These are phyloP conservation scores for Boletus hoseneyae DNA, from an alignment of 1,284 basidiomycete species.

Conservation along the genomic window DNA sequence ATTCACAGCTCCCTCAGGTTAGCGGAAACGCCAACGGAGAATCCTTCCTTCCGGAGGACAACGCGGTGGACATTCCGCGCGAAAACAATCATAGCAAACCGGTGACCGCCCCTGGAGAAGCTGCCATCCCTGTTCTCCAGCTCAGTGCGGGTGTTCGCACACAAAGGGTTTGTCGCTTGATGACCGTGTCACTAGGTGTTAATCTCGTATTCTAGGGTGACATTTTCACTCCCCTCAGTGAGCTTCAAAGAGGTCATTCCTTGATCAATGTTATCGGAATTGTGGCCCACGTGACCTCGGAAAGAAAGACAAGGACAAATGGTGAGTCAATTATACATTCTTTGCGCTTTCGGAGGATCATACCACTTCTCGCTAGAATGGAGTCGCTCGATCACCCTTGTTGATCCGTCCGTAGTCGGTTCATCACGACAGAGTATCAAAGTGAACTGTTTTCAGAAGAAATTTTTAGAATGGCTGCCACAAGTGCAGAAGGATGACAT, in stretches of 20 bases:
- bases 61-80: neutral
- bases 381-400: constrained; percentile 24
- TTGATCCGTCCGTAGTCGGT: constrained; percentile 39
- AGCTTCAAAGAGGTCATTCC: constrained; percentile 16
- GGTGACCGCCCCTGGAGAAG: neutral
- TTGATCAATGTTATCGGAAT: constrained; percentile 33
- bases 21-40: neutral
- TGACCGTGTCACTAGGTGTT: neutral
- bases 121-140: neutral
- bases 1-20: neutral
- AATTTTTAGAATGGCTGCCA: constrained; percentile 48
- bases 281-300: constrained; percentile 17
- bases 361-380: constrained; percentile 24
- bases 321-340: constrained; percentile 21
- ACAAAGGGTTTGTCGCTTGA: constrained; percentile 24
- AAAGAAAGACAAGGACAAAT: constrained; percentile 22
- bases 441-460: constrained; percentile 52
- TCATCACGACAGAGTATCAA: constrained; percentile 15
- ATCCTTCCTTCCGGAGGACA: neutral
- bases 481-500: constrained; percentile 37
- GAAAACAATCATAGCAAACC: neutral
- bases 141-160: constrained; percentile 25
- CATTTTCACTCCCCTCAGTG: constrained; percentile 23
- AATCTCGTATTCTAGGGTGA: constrained; percentile 26
- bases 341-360: neutral